Evolutionary conservation across 352 stramenopile genomes (phyloP).

Genomic region (Pilasporangium apinafurcum): DNA sequence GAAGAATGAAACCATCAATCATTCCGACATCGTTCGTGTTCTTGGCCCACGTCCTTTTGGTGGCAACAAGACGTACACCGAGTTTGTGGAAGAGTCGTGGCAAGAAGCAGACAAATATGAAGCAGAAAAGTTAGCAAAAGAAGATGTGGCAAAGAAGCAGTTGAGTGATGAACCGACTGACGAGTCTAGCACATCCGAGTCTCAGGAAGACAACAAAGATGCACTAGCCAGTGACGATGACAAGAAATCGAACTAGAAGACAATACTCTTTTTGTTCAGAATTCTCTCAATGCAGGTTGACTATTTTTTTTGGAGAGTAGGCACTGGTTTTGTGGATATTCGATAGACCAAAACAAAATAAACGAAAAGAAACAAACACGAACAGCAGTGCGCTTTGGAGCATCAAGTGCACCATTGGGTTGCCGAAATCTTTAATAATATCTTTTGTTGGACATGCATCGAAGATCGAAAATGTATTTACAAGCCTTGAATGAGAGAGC

Average conservation of each 20-base stretch:
- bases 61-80: conserved; percentile 93
- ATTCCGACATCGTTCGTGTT: conserved; percentile 95
- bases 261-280: background rate
- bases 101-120: conserved; percentile 81
- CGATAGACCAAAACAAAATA: too few relatives aligned
- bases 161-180: conserved; percentile 11
- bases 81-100: conserved; percentile 92
- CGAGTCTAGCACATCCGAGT: conserved; percentile 11
- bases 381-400: too few relatives aligned
- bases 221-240: conserved; percentile 16
- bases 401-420: too few relatives aligned
- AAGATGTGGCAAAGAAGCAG: conserved; percentile 2
- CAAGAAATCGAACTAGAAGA: conserved; percentile 4
- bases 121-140: conserved; percentile 48
- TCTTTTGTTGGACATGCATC: too few relatives aligned
- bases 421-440: too few relatives aligned
- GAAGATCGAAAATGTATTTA: too few relatives aligned
- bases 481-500: too few relatives aligned
- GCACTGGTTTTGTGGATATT: too few relatives aligned
- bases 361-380: too few relatives aligned
- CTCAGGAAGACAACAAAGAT: conserved; percentile 24
- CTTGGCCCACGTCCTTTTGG: conserved; percentile 93
- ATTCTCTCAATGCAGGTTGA: too few relatives aligned
- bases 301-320: too few relatives aligned
- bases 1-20: conserved; percentile 99